Evolutionary conservation across 169 alveolate species (phyloP), one percentile per base, ranked within the genome.

Genomic region (Eimeria maxima): DNA sequence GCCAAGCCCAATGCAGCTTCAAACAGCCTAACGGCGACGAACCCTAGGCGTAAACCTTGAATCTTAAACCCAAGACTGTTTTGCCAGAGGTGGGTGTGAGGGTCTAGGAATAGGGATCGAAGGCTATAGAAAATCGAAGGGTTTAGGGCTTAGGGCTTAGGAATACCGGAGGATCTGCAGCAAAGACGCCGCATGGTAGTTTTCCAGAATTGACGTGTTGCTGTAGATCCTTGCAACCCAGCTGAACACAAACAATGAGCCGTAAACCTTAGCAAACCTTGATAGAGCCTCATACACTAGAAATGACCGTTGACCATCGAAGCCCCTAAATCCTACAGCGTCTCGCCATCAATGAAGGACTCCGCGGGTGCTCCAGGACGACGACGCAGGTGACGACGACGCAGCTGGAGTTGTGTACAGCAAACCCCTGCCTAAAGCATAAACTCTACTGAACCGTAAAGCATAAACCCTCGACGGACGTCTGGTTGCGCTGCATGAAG

Each of bases 41-140:
- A 53, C 1, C 11, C 63, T 53, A 13, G 6, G 13, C 63, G 18
- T 16, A 53, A 2, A 53, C 63, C 63, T 16, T 53, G 18, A 53
- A 53, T 2, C 63, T 16, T 53, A 53, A 53, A 53, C 99, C n/a
- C 98, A 99, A 92, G 97, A 99, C 29, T 99, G 98, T 96, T 33
- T 33, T 33, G 38, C 38, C 38, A 33, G 38, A 99, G 99, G 96
- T 99, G 99, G 95, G 96, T 99, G 93, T 99, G 99, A 95, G 99
- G 99, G 99, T 98, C 95, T 99, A 99, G 27, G 99, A 98, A 47
- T 99, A 99, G 14, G 22, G 22, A 65, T 13, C 55, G 38, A 16
- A 38, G 38, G 38, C 38, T 33, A 33, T 33, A 33, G 38, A 33
- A 69, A 88, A 78, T 76, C 98, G 11, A 11, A 53, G 63, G 63